Evolutionary conservation across 225 moss, liverwort and hornwort species (phyloP).

Genomic region (Ulota crispa): DNA sequence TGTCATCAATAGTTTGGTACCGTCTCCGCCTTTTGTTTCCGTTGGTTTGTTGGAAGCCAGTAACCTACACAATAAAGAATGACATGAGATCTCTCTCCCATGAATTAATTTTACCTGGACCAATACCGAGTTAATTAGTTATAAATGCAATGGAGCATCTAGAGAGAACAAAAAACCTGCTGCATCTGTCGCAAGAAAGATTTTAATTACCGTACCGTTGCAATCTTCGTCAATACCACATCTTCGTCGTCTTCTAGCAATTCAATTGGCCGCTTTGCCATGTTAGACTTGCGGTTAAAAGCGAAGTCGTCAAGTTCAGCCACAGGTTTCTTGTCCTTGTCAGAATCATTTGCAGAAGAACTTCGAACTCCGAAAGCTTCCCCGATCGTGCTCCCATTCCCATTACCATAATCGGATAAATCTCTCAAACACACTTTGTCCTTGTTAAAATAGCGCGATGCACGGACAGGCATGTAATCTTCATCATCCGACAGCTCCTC

Average conservation of each 20-base stretch:
- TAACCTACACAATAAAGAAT: constrained; percentile 22
- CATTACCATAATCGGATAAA: constrained; percentile 11
- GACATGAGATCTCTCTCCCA: neutral
- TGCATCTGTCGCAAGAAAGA: neutral
- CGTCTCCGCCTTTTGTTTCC: constrained; percentile 52
- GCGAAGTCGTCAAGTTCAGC: constrained; percentile 39
- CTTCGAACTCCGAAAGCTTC: constrained; percentile 13
- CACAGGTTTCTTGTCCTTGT: constrained; percentile 16
- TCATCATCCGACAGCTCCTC: constrained; percentile 51
- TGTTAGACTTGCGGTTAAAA: constrained; percentile 34
- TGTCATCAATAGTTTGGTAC: constrained; percentile 51
- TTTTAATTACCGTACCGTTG: constrained; percentile 23
- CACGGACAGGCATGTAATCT: constrained; percentile 28
- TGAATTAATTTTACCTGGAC: neutral
- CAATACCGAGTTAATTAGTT: neutral
- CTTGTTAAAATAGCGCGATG: constrained; percentile 40
- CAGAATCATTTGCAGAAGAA: constrained; percentile 27
- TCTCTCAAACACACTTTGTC: neutral
- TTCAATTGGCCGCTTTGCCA: constrained; percentile 42
- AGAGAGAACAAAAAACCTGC: neutral
- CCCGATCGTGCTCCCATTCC: constrained; percentile 24
- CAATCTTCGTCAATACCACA: constrained; percentile 18
- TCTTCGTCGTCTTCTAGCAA: constrained; percentile 42
- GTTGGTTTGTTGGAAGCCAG: constrained; percentile 17
- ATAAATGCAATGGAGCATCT: neutral